Evolutionary conservation across 1,284 basidiomycete species (phyloP), one percentile per base, ranked within the genome.

Genomic region (Phylloboletellus chloephorus): DNA sequence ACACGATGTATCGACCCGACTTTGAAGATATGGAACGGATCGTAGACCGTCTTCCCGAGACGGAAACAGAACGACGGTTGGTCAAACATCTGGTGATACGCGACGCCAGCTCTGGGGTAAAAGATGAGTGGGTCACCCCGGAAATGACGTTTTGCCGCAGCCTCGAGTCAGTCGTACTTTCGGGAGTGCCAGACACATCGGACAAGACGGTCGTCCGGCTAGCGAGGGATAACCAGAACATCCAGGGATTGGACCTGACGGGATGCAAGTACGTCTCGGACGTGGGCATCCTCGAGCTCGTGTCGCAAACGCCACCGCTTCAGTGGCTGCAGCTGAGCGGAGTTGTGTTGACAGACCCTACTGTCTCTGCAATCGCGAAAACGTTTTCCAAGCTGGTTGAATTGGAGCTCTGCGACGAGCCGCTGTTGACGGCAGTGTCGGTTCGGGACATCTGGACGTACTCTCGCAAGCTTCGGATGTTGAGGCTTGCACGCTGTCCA

Each of bases 381-480:
- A 71, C 78, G 12, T 91, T 90, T 56, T 80, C 87, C 2, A 74
- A 79, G 39, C 73, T 96, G 11, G 69, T 87, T 41, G 91, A 95
- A 62, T 72, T 94, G 47, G 91, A 96, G 58, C 65, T 95, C 7
- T 80, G 79, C 50, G 72, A 78, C 49, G 79, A 89, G 40, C 74
- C 80, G n/a, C 67, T 81, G 26, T 62, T 96, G 46, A 82, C 85
- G 9, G 77, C 89, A 22, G 59, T 74, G 19, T 74, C 86, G 2
- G 72, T 87, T 12, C 76, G 87, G 43, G 82, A 90, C 53, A 71
- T 96, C n/a, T 94, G 91, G 82, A 74, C 79, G 13, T 82, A 79
- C 60, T 79, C 79, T 33, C 76, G 76, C 47, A 81, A 84, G 55
- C 68, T 97, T 36, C 79, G 88, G 11, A 83, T 84, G 49, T 66